A percentile compares a stretch with the other conserved stretches of the same genome.
Evolutionary conservation across 139 green algal species (phyloP).

Genomic region (Closterium sp.): DNA sequence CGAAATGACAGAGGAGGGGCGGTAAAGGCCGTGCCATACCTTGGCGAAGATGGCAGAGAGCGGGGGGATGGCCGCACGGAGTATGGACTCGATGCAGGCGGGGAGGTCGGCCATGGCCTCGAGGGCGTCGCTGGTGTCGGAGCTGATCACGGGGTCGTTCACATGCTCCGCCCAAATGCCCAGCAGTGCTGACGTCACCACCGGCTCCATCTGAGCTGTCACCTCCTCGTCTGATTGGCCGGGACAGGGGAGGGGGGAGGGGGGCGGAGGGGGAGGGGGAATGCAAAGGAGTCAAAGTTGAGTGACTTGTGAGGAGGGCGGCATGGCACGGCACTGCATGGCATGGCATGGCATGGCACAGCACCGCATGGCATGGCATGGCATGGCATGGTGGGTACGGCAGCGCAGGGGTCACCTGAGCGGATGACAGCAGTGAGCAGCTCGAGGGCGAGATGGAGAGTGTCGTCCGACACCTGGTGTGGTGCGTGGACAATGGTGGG

Average conservation of each 20-base stretch:
- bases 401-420: background rate
- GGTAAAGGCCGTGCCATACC: no score
- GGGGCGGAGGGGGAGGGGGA: background rate
- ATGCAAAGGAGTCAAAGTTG: background rate
- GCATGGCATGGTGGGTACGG: background rate
- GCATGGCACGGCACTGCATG: background rate
- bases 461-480: background rate
- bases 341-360: background rate
- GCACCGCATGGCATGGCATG: background rate
- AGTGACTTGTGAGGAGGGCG: background rate
- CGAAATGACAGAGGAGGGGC: no score
- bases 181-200: constrained; percentile 55
- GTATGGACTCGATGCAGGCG: background rate
- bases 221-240: constrained; percentile 34
- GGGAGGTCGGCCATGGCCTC: constrained; percentile 24
- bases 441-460: background rate
- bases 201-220: constrained; percentile 47
- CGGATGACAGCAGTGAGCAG: background rate
- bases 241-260: background rate
- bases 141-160: constrained; percentile 68
- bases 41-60: background rate
- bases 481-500: background rate
- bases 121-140: constrained; percentile 63
- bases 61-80: background rate
- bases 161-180: constrained; percentile 63